Base-by-base conservation (phyloP, 1,284 basidiomycete genomes). In the Sparassis latifolia region DNA sequence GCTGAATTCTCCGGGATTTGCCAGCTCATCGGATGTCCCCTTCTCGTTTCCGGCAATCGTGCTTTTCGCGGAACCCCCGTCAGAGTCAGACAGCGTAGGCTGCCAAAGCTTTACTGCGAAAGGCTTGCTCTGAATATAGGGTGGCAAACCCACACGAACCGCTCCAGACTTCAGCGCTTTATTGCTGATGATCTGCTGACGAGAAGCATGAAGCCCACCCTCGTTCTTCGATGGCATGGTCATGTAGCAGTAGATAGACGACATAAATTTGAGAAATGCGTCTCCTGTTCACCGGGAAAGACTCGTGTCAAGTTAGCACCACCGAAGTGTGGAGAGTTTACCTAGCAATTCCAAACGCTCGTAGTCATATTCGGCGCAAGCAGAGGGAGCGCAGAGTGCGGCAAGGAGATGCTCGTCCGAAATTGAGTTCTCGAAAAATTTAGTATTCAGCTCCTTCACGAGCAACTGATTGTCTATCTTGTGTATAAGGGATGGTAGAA, bases 271-370 rank as follows among this genome's bases (percentile, higher is more conserved):
- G 50, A 92, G 69, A 64, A 88, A 87, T 30, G 86, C 79, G 66
- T 92, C 89, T 27, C 89, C 88, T 90, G 38, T 48, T 45, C 40
- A 49, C 44, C 20, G 29, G 3, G 9, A 20, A 20, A 20, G 20
- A 20, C 20, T 5, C 20, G n/a, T 27, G 30, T 52, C 27, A 32
- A 51, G 49, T 10, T 33, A 50, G 20, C n/a, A 35, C 39, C 48
- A 42, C 33, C 50, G 41, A 9, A 33, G 40, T 54, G 40, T 35
- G 29, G 47, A 3, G 2, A 31, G 45, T 62, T 20, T 62, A 88
- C 89, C 89, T 32, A 92, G 74, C 47, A 91, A 72, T 63, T 92
- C 89, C 37, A 91, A 69, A 37, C 89, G 79, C 66, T 92, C 87
- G 64, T 92, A 92, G 67, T 92, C 77, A 53, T 75, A 74, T 55